Conservation (phyloP, 2,329 filamentous ascomycete species). For the Neodidymelliopsis sp. region DNA sequence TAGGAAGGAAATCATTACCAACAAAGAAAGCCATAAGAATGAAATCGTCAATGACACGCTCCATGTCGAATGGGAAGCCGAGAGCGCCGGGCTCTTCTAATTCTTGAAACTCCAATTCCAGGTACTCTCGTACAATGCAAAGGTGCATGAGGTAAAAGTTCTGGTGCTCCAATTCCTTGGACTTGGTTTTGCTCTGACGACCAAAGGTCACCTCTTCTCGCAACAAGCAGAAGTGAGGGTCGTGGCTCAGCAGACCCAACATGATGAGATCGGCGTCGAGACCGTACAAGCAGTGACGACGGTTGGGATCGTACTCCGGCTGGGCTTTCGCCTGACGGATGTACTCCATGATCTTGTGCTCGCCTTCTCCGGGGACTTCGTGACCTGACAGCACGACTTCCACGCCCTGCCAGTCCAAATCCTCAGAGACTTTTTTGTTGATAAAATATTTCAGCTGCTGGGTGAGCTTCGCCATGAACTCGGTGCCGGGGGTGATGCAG, state of each 20-base stretch:
- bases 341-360: conserved; percentile 99
- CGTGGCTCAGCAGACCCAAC: conserved; percentile 95
- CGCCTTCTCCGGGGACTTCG: conserved; percentile 96
- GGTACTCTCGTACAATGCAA: conserved; percentile 95
- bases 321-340: conserved; percentile 97
- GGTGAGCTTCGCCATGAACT: conserved; percentile 97
- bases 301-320: conserved; percentile 87
- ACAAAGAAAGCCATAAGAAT: conserved; percentile 99
- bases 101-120: conserved; percentile 96
- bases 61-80: conserved; percentile 86
- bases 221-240: conserved; percentile 96
- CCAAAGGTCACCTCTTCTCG: conserved; percentile 99
- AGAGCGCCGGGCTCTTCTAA: conserved; percentile 76
- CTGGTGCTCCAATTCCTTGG: conserved; percentile 96
- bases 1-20: conserved; percentile 98
- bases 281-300: conserved; percentile 96
- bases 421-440: conserved; percentile 97
- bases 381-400: conserved; percentile 97
- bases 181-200: conserved; percentile 83
- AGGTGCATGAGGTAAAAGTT: conserved; percentile 98
- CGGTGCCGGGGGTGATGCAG: conserved; percentile 96
- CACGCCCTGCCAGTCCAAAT: conserved; percentile 95
- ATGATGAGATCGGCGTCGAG: conserved; percentile 98
- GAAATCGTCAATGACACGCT: conserved; percentile 97
- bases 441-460: conserved; percentile 97